Evolutionary conservation across 2,329 filamentous ascomycete species (phyloP), one percentile per base, ranked within the genome.

Genomic region (Geosmithia morbida): DNA sequence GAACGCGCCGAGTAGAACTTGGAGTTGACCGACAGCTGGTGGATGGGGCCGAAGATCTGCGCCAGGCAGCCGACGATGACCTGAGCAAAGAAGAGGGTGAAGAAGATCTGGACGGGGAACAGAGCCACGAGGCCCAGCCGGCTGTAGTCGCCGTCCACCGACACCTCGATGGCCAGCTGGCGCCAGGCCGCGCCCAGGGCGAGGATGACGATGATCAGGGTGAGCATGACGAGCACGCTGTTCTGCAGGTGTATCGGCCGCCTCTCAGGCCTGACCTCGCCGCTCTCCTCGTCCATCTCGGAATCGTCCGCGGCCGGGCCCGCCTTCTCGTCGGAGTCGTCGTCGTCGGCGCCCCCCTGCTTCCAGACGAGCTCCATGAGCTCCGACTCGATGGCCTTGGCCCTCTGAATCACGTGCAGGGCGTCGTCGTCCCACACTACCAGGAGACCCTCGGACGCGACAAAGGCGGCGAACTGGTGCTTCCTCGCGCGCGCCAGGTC

Each of bases 361-460:
- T 78, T 77, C 84, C 84, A 87, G 2, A 88, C 81, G 2, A 88
- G 68, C 55, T 85, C 77, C 79, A 88, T 86, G 42, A 90, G 68
- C 59, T 87, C 82, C 2, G 76, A 75, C 61, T 90, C 83, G 50
- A 90, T 87, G 33, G 72, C 71, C 57, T 81, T 79, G 43, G 83
- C 85, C 48, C 85, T 72, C 48, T 76, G 66, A 5, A 88, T 70
- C 8, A 90, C 67, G 56, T 87, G 79, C 48, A 82, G 69, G 1
- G 85, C 77, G 48, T 89, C 83, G 53, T 90, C 85, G 53, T 90
- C 85, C 86, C 86, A 92, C 1, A 90, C 84, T 1, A 90, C 68
- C 1, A 92, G 67, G 5, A 89, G 67, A 4, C 77, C 77, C 51
- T 85, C 80, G 0, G 75, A 77, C 2, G 83, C 79, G 41, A 90